phyloP scores from a whole-genome alignment of 495 filamentous ascomycete genomes.

The Penicillium subrubescens region DNA sequence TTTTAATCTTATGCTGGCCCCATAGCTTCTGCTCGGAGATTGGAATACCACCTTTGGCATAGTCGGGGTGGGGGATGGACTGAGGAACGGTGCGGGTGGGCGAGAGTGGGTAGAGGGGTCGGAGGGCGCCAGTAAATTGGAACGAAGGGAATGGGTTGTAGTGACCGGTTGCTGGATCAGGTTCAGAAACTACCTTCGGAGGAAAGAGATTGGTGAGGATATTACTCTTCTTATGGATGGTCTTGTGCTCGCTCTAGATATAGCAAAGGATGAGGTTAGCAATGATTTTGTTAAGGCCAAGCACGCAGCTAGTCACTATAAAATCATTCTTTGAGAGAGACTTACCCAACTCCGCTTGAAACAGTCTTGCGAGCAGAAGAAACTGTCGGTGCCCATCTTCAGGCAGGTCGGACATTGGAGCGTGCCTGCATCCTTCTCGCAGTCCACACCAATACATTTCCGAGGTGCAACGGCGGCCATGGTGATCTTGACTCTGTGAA shows the following conservation, averaged over 20 bases:
- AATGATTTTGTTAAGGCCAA: not conserved
- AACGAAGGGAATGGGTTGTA: constrained; percentile 92
- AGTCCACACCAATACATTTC: constrained; percentile 80
- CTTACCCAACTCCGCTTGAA: constrained; percentile 98
- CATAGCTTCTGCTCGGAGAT: constrained; percentile 74
- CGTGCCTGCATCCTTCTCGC: constrained; percentile 76
- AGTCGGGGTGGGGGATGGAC: constrained; percentile 82
- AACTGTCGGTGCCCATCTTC: constrained; percentile 86
- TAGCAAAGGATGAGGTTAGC: not conserved
- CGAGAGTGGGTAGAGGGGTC: constrained; percentile 90
- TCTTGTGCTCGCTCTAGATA: constrained; percentile 78
- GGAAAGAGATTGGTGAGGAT: constrained; percentile 66
- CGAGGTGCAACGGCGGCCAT: constrained; percentile 49
- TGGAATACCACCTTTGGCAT: constrained; percentile 80
- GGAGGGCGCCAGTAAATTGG: constrained; percentile 73
- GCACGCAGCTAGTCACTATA: constrained; percentile 18
- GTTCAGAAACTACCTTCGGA: constrained; percentile 81
- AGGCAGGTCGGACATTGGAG: constrained; percentile 95
- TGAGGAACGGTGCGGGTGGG: constrained; percentile 71
- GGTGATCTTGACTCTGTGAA: not conserved
- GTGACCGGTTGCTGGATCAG: constrained; percentile 82
- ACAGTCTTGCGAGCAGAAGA: constrained; percentile 97
- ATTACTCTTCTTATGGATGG: constrained; percentile 83
- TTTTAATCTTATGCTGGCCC: constrained; percentile 73
- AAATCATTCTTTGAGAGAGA: constrained; percentile 6